phyloP scores from a whole-genome alignment of 257 asterid genomes.

The Penstemon newberryi region DNA sequence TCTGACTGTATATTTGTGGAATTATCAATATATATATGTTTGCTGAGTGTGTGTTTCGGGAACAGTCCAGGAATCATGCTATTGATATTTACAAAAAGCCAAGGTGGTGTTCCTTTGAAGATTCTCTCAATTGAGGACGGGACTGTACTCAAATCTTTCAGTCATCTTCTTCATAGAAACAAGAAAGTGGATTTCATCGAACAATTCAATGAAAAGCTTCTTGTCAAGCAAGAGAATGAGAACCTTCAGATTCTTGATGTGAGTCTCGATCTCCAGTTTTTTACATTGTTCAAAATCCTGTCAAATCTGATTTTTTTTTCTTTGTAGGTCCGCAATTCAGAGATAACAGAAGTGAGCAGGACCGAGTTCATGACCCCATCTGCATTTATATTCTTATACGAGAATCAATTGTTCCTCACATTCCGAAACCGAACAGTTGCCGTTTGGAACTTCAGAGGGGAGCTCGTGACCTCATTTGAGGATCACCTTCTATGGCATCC shows the following conservation, averaged over 20 bases:
- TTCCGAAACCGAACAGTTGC: constrained; percentile 95
- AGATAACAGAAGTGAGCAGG: constrained; percentile 89
- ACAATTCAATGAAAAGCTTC: constrained; percentile 96
- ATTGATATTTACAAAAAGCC: constrained; percentile 67
- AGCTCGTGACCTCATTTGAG: constrained; percentile 95
- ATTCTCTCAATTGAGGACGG: constrained; percentile 97
- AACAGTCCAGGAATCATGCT: constrained; percentile 97
- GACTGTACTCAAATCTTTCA: constrained; percentile 85
- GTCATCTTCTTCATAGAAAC: constrained; percentile 85
- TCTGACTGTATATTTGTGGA: not conserved
- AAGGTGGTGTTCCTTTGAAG: constrained; percentile 82
- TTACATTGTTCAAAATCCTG: not conserved
- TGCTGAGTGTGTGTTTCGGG: constrained; percentile 13
- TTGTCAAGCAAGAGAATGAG: constrained; percentile 97
- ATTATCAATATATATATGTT: not conserved
- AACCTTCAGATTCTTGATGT: constrained; percentile 98
- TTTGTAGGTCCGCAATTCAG: constrained; percentile 81
- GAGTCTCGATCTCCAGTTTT: constrained; percentile 29
- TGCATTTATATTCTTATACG: constrained; percentile 93
- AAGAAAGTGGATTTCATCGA: constrained; percentile 97
- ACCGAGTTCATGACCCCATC: constrained; percentile 99
- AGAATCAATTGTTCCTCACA: constrained; percentile 92
- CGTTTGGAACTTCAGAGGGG: constrained; percentile 99
- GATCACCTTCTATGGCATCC: constrained; percentile 99
- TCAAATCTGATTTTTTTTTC: constrained; percentile 30